Percentiles rank a stretch among this genome's conserved stretches.
Conservation (phyloP, 2,329 filamentous ascomycete species). For the Sphaceloma murrayae region DNA sequence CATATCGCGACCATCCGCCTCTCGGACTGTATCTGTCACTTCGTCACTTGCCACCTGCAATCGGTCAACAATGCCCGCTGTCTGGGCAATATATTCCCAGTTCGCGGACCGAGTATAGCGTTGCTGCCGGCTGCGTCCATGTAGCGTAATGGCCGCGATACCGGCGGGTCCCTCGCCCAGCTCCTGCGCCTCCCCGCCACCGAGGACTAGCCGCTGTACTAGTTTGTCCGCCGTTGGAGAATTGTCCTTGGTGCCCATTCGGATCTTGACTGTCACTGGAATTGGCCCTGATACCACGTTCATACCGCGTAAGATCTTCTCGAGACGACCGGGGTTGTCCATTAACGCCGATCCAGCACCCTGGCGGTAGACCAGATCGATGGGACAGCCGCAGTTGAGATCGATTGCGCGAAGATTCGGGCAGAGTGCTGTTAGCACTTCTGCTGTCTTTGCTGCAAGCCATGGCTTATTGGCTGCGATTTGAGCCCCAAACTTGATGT, state of each 20-base stretch:
- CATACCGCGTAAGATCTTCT: conserved; percentile 94
- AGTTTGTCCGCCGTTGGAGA: conserved; percentile 71
- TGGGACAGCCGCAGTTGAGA: conserved; percentile 93
- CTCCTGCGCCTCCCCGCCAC: conserved; percentile 60
- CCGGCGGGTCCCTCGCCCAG: conserved; percentile 62
- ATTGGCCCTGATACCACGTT: conserved; percentile 83
- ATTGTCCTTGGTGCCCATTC: conserved; percentile 76
- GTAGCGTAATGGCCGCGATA: conserved; percentile 88
- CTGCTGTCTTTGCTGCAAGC: conserved; percentile 79
- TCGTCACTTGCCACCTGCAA: conserved; percentile 61
- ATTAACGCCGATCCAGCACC: conserved; percentile 87
- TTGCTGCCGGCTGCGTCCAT: conserved; percentile 88
- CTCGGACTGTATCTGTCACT: conserved; percentile 64
- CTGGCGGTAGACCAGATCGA: conserved; percentile 81
- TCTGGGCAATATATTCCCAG: conserved; percentile 90
- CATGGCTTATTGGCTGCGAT: conserved; percentile 89
- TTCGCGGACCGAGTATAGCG: conserved; percentile 87
- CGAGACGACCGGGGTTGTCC: conserved; percentile 77
- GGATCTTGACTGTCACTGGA: conserved; percentile 89
- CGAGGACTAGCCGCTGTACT: conserved; percentile 73
- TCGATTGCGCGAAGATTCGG: conserved; percentile 85
- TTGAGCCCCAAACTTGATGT: conserved; percentile 84
- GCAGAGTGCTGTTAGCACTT: conserved; percentile 64
- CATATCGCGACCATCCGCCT: conserved; percentile 62
- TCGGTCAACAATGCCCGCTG: conserved; percentile 69